Conservation (phyloP, 1,139 yeast species). For the Oligophagozyma castellii region DNA sequence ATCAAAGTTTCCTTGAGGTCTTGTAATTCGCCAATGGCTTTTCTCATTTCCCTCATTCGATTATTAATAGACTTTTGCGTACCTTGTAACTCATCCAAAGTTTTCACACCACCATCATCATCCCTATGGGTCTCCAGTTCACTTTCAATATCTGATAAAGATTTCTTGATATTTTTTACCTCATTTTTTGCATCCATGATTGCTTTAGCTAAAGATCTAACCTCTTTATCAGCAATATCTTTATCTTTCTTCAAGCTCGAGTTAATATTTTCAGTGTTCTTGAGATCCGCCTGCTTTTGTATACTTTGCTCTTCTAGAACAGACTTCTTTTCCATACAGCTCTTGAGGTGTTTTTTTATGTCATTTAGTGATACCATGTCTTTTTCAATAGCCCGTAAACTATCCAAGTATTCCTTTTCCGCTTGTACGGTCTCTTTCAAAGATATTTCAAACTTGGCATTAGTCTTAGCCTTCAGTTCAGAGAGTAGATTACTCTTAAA, state of each 20-base stretch:
- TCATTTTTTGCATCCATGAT: slow-evolving; percentile 12
- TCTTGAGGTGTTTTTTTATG: background rate
- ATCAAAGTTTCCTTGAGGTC: slow-evolving; percentile 38
- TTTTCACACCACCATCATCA: slow-evolving; percentile 10
- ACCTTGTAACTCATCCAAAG: slow-evolving; percentile 39
- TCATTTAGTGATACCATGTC: slow-evolving; percentile 9
- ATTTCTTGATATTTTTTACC: slow-evolving; percentile 27
- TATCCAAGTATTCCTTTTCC: slow-evolving; percentile 28
- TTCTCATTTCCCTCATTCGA: slow-evolving; percentile 35
- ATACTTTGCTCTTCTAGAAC: background rate
- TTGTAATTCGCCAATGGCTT: slow-evolving; percentile 30
- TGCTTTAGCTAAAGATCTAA: slow-evolving; percentile 14
- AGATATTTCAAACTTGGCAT: slow-evolving; percentile 18
- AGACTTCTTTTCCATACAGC: background rate
- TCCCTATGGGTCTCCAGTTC: slow-evolving; percentile 24
- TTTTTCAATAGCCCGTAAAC: slow-evolving; percentile 21
- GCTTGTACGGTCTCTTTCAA: slow-evolving; percentile 27
- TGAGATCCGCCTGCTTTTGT: slow-evolving; percentile 13
- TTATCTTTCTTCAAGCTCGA: slow-evolving; percentile 8
- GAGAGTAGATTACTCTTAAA: slow-evolving; percentile 23
- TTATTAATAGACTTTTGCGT: slow-evolving; percentile 32
- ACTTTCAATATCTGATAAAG: slow-evolving; percentile 26
- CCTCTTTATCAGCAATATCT: slow-evolving; percentile 11
- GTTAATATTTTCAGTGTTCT: slow-evolving; percentile 10
- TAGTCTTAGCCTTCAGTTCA: slow-evolving; percentile 24